Base-by-base conservation (phyloP, 768 basidiomycete species). In the Phylloporus sp. region DNA sequence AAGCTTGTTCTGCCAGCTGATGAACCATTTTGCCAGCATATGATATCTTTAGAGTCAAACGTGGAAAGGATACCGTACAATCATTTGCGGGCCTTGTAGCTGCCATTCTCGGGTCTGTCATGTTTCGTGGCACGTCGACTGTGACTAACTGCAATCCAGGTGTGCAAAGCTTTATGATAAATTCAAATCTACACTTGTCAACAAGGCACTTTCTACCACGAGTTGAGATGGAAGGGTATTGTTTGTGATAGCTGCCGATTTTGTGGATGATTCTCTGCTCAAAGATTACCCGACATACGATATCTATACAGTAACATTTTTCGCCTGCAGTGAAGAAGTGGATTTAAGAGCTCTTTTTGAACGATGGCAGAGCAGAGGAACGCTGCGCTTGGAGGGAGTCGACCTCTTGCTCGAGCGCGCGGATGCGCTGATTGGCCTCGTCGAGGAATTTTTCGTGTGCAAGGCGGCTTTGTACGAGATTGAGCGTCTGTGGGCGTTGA, bases 101-200 rank as follows among this genome's bases (percentile, higher is more conserved):
- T 43, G 91, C 85, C 15, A 71, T 86, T 47, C 71, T 93, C 52
- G 89, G 90, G 90, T 91, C 69, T 43, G 70, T 62, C 39, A 24
- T 27, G 2, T 13, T 5, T 13, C n/a, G 5, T 2, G 42, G 34
- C 13, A n/a, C 22, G 27, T 42, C 6, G 35, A 45, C 27, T 5
- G 12, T 6, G 12, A 20, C 56, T 58, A 1, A 60, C 49, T n/a
- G 40, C 36, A 2, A n/a, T 50, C 18, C 59, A 91, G 88, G 68
- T 80, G 80, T 47, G 77, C 80, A 51, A 91, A 89, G 72, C 73
- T 89, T 18, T 89, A 84, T 60, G 84, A 90, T 67, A 80, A 80
- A 59, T 86, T 87, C 66, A 82, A 79, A 68, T 78, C 73, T 51
- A 60, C 72, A 38, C 78, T 91, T 57, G 70, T 83, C 45, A 88